Base-by-base conservation (phyloP, 2,329 filamentous ascomycete species). In the Alternaria incomplexa region DNA sequence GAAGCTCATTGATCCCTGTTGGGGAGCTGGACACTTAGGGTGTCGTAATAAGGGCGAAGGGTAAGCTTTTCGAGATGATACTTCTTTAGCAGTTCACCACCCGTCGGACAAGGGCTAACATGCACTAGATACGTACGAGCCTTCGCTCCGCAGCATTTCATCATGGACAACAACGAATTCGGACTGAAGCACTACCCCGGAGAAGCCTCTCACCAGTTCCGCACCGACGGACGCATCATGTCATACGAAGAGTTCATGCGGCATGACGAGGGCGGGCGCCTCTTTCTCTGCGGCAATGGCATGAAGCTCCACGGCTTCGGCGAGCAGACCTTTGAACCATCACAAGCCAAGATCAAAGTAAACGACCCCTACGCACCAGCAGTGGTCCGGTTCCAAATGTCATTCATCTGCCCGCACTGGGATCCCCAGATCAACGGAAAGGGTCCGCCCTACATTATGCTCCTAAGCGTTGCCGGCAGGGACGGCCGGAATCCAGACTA, bases 1-100 rank as follows among this genome's bases (percentile, higher is more conserved):
- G 95, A 97, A 97, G 80, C 86, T 98, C 1, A 82, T 98, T 52
- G 96, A 99, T 74, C 81, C 91, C 0, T 98, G 95, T 77, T 99
- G 96, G 96, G 96, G 96, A 43, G 93, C 95, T 0, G 95, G 95
- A 2, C 84, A 88, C 65, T 80, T 97, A 9, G 70, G 73, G 6
- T 73, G 70, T 26, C 66, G 58, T 25, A 66, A 66, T 12, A 66
- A 62, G 36, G 69, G 69, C 32, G 68, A 72, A 62, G 69, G 70
- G 56, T 98, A 93, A 80, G 86, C 86, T 20, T 50, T 22, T 20
- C n/a, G 13, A 10, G 20, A n/a, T 48, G 17, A 15, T 12, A 9
- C 80, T 46, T 20, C 11, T 17, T 28, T 5, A 8, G 12, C 17
- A 9, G 8, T 32, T 8, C 10, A 13, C 7, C 26, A 11, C 22